Base-by-base conservation (phyloP, 176 grass and related monocot species). In the Hyparrhenia diplandra region DNA sequence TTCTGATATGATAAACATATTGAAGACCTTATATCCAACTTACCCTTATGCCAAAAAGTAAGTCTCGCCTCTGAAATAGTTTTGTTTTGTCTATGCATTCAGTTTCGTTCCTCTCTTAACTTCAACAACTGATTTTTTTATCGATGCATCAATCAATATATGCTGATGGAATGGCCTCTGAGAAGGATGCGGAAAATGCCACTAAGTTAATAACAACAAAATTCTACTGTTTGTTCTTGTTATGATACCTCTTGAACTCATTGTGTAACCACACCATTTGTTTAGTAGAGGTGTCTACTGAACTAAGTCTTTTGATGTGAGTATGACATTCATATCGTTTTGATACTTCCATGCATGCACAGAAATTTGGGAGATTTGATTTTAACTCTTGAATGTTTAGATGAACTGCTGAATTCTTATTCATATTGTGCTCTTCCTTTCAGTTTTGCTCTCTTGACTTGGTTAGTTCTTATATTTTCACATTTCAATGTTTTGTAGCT, bases 21-120 rank as follows among this genome's bases (percentile, higher is more conserved):
- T 82, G 13, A 85, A 84, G 64, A 89, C 4, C 0, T 76, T 83
- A 58, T 84, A 87, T 81, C 85, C 64, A 70, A 49, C 32, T 31
- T 81, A 81, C 30, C 4, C 29, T 42, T 91, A 91, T 76, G 77
- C 87, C 43, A 65, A 64, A 64, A 82, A 37, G 87, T 89, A 85
- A 89, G 82, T 5, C 55, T 25, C 55, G 25, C n/a, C 8, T 10
- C n/a, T 59, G 55, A 58, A 58, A 59, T 59, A 59, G n/a, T 25
- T 59, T 2, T 5, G 1, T 59, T 59, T 2, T 59, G 10, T 11
- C 1, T 25, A 24, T 1, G n/a, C 55, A 59, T 59, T 59, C 10
- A 12, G 55, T 59, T 59, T 9, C 0, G 8, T 55, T 55, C 51
- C 51, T 55, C 51, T 55, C 51, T 21, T 55, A 55, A n/a, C 20